phyloP scores from a whole-genome alignment of 2,329 filamentous ascomycete species.

The Xylariaceae sp. region DNA sequence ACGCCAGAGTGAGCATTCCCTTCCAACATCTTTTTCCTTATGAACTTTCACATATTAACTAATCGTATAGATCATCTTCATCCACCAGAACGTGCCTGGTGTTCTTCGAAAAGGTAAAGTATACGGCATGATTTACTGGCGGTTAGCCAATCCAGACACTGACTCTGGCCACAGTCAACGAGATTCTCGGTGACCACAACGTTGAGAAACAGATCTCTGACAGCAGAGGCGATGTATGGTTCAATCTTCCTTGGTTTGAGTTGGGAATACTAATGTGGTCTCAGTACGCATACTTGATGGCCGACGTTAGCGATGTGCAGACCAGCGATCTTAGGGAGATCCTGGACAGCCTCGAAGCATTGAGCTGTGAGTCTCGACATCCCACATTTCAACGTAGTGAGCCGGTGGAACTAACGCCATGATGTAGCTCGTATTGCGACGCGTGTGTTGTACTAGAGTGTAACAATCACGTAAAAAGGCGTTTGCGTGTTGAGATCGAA shows the following conservation, averaged over 20 bases:
- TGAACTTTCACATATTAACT: constrained; percentile 18
- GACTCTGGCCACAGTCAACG: constrained; percentile 66
- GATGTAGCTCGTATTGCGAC: constrained; percentile 36
- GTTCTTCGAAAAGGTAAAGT: constrained; percentile 74
- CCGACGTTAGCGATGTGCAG: constrained; percentile 87
- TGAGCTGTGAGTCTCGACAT: constrained; percentile 63
- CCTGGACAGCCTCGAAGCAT: constrained; percentile 74
- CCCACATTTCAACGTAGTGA: background rate
- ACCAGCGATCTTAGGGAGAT: constrained; percentile 80
- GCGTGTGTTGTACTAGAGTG: constrained; percentile 37
- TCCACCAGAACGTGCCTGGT: constrained; percentile 94
- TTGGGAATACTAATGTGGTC: constrained; percentile 6
- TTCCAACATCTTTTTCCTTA: background rate
- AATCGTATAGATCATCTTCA: constrained; percentile 71
- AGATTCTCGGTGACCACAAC: constrained; percentile 91
- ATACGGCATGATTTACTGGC: background rate
- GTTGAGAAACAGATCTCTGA: constrained; percentile 99
- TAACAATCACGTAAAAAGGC: constrained; percentile 9
- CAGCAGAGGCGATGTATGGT: constrained; percentile 77
- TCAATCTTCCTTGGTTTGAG: background rate
- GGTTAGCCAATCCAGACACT: constrained; percentile 1
- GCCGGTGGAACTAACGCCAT: constrained; percentile 15
- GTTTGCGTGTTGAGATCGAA: constrained; percentile 3
- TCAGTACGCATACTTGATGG: constrained; percentile 90
- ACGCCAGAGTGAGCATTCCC: constrained; percentile 65